Evolutionary conservation across 768 basidiomycete species (phyloP), one percentile per base, ranked within the genome.

Genomic region (Kwoniella shandongensis): DNA sequence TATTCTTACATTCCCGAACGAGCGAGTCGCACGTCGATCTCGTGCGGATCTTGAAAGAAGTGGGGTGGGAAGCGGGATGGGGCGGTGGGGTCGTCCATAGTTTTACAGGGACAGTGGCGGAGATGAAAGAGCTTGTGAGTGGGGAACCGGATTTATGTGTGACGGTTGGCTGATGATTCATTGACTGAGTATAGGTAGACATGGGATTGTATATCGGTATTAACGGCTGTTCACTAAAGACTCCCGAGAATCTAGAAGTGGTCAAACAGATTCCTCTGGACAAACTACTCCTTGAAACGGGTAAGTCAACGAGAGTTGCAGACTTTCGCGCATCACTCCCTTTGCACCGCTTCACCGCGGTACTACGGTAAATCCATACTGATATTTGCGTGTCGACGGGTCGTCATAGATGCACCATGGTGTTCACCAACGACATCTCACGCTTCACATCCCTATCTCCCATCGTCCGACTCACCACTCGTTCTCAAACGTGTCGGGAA

Each of bases 51-150:
- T 79, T 91, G 22, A 79, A 78, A 22, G 84, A 85, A 54, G 84
- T 85, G 62, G 85, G 87, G 1, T 87, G 87, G 67, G 80, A 81
- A 15, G 76, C 57, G 75, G 71, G 26, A 77, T 83, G 54, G 88
- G 80, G 79, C 20, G 85, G 88, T 3, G 89, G 88, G 1, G 89
- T 91, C 20, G 87, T 89, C 2, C 89, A 90, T 69, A 88, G 86
- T 59, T 89, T 89, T 75, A 89, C 88, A 0, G 89, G 89, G 3
- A 81, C 81, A 0, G 67, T 68, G 3, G 81, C 80, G 35, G 88
- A 91, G 69, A 83, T 81, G 13, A 65, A 72, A 7, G 88, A 90
- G 68, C 76, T 88, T 44, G 87, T 88, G 56, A 67, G 84, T 74
- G 11, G 38, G 17, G 18, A 15, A 41, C n/a, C n/a, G n/a, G n/a